Evolutionary conservation across 345 rosid genomes (phyloP), one percentile per base, ranked within the genome.

Genomic region (Nephelium lappaceum): DNA sequence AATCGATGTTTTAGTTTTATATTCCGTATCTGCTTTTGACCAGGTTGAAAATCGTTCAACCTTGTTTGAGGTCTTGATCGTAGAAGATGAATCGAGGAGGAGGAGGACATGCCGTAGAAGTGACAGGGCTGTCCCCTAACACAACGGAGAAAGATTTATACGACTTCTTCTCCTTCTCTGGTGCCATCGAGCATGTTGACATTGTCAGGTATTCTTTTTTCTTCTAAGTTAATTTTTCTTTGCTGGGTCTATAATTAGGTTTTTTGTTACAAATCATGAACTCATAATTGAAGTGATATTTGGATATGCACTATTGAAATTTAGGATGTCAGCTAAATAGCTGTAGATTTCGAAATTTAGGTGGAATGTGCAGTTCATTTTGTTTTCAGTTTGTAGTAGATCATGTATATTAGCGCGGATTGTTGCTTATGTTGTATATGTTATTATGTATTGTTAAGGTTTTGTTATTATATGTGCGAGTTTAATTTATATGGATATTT

Each of bases 101-200:
- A 47, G 81, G 47, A 47, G 91, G 89, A 24, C 87, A 86, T 24
- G 71, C 88, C 5, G 86, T 92, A 31, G 95, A 92, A 81, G 93
- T 92, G 12, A 90, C 92, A 3, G 93, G 94, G 16, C 85, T 94
- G 68, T 86, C 98, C 67, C 91, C 95, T 49, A 84, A 84, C 49
- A 85, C 89, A 47, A 85, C 92, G 14, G 97, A 91, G 87, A 86
- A 79, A 60, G 91, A 90, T 79, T 84, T 94, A 45, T 58, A 76
- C 21, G 98, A 92, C 11, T 92, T 94, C 80, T 94, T 94, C 83
- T 87, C 93, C 8, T 90, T 89, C 81, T 92, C 90, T 27, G 97
- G 97, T 68, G 71, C 91, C 3, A 86, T 92, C 74, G 80, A 87
- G 15, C 78, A 81, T 74, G 85, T 91, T 66, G 95, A 94, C 79